Base-by-base conservation (phyloP, 495 filamentous ascomycete genomes). In the Letharia columbiana region DNA sequence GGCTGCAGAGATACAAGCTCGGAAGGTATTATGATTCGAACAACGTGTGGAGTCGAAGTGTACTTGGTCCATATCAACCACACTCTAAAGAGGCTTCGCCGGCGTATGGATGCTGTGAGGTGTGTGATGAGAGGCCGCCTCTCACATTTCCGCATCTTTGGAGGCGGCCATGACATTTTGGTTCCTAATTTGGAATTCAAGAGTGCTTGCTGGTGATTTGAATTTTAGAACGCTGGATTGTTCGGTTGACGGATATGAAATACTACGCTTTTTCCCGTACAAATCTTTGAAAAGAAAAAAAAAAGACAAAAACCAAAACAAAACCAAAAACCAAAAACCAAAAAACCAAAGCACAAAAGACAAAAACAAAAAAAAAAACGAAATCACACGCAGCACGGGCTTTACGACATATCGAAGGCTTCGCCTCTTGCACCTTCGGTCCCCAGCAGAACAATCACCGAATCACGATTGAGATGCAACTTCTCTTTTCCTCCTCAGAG, bases 401-500 rank as follows among this genome's bases (percentile, higher is more conserved):
- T 11, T 62, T 42, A 64, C 31, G 62, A 49, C 49, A 33, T 64
- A 31, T 64, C 62, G 7, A 64, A 64, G 18, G 33, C 49, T 56
- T 47, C 42, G 47, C 63, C 64, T 54, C 80, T 79, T 28, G 73
- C 66, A 4, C 80, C 81, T 71, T 83, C 81, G 0, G 81, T 83
- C 67, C 76, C 77, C 17, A 83, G 70, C 33, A 82, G 70, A 41
- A 90, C 79, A 0, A 89, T 79, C 15, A 85, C 78, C 2, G 83
- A 79, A 15, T 82, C 72, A 13, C 71, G 54, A 28, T 71, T 70
- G 2, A 87, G 69, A 5, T 76, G 66, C 8, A 79, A 62, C 4
- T 39, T 42, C 0, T 58, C 52, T 52, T 75, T 6, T 75, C 71
- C 7, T 68, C 66, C 7, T 67, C 62, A 59, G 71, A 73, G 23